A percentile compares a stretch with the other conserved stretches of the same genome.
These are phyloP conservation scores for Debaryomyces coudertii DNA, from an alignment of 1,139 yeast genomes.

Conservation along the genomic window DNA sequence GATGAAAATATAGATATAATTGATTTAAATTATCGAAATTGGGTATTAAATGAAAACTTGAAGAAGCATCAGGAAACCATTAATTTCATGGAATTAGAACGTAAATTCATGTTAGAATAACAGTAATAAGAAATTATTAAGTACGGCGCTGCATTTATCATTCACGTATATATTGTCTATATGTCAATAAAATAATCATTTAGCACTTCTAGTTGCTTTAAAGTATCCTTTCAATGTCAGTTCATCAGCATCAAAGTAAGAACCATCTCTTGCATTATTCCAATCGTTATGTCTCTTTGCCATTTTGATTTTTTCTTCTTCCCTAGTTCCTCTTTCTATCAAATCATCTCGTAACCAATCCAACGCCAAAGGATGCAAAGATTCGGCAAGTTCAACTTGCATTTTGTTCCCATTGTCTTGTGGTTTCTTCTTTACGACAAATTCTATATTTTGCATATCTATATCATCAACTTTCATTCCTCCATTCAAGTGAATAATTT, in stretches of 20 bases:
- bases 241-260: constrained; percentile 50
- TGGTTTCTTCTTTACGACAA: constrained; percentile 11
- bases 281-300: constrained; percentile 51
- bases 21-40: constrained; percentile 21
- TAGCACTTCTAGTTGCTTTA: constrained; percentile 43
- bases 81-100: constrained; percentile 22
- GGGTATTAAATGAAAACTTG: constrained; percentile 19
- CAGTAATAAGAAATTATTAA: not conserved
- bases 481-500: constrained; percentile 74
- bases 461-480: constrained; percentile 51
- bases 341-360: constrained; percentile 64
- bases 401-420: constrained; percentile 24
- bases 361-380: constrained; percentile 72
- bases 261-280: constrained; percentile 41
- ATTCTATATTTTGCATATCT: constrained; percentile 22
- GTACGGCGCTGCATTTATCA: not conserved
- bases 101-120: constrained; percentile 15
- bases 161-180: constrained; percentile 3
- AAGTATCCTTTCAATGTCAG: constrained; percentile 53
- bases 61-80: constrained; percentile 16
- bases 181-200: constrained; percentile 12
- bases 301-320: constrained; percentile 50
- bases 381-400: constrained; percentile 48
- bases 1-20: constrained; percentile 10
- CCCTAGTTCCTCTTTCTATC: constrained; percentile 54